phyloP scores from a whole-genome alignment of 371 early-diverging fungal genomes.

The Smittium culicis region DNA sequence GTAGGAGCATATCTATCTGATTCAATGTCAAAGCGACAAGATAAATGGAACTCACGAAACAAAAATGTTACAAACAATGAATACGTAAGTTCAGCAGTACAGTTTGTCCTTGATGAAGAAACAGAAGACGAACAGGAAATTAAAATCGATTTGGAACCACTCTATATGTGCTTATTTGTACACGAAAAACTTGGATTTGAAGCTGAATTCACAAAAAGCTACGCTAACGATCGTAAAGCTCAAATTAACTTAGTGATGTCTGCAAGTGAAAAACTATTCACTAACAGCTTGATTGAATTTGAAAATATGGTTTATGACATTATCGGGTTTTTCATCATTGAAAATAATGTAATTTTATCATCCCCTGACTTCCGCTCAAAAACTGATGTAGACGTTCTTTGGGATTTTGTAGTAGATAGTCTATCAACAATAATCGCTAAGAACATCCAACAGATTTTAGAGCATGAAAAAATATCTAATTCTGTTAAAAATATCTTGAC shows the following conservation, averaged over 20 bases:
- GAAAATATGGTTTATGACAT: slow-evolving; percentile 68
- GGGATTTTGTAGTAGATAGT: slow-evolving; percentile 71
- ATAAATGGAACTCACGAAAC: slow-evolving; percentile 27
- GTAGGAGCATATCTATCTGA: slow-evolving; percentile 76
- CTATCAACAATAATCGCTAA: slow-evolving; percentile 64
- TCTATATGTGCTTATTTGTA: slow-evolving; percentile 91
- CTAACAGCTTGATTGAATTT: slow-evolving; percentile 52
- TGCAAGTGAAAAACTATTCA: slow-evolving; percentile 24
- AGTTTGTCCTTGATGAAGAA: slow-evolving; percentile 75
- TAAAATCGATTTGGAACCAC: slow-evolving; percentile 78
- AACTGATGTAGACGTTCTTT: slow-evolving; percentile 72
- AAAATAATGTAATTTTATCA: slow-evolving; percentile 74
- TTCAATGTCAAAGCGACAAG: slow-evolving; percentile 53
- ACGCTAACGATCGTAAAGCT: slow-evolving; percentile 77
- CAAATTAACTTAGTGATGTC: slow-evolving; percentile 20
- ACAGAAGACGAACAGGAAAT: slow-evolving; percentile 56
- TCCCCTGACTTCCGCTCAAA: slow-evolving; percentile 83
- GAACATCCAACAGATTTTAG: slow-evolving; percentile 56
- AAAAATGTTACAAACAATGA: slow-evolving; percentile 22
- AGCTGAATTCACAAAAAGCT: slow-evolving; percentile 70
- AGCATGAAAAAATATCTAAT: slow-evolving; percentile 56
- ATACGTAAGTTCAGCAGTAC: slow-evolving; percentile 67
- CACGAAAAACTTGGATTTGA: slow-evolving; percentile 78
- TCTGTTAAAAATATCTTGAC: slow-evolving; percentile 58
- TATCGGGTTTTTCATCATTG: slow-evolving; percentile 91